Evolutionary conservation across 305 asterid species (phyloP).

Genomic region (Solanum hybrid): DNA sequence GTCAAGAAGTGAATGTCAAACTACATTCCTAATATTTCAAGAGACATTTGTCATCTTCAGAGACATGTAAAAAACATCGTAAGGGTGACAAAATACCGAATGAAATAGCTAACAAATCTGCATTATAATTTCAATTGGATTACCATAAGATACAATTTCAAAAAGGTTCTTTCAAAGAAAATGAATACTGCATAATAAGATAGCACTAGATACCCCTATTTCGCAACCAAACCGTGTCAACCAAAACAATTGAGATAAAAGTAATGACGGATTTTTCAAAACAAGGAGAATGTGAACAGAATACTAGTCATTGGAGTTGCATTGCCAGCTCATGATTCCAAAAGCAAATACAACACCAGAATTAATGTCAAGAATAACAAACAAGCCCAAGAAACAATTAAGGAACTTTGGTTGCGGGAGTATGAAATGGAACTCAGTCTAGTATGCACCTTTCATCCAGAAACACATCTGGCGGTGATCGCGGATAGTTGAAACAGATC

Average conservation of each 20-base stretch:
- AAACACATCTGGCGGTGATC: not conserved
- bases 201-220: not conserved
- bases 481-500: not conserved
- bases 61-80: not conserved
- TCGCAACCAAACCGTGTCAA: not conserved
- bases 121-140: not conserved
- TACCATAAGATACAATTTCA: not conserved
- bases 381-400: not conserved
- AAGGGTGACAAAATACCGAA: not conserved
- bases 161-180: not conserved
- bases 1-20: not conserved
- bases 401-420: conserved; percentile 1
- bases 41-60: not conserved
- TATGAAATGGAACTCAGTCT: not conserved
- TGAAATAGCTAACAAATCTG: not conserved
- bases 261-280: not conserved
- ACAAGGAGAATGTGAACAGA: not conserved
- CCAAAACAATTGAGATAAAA: not conserved
- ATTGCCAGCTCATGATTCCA: not conserved
- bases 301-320: not conserved
- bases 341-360: not conserved
- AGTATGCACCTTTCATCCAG: not conserved
- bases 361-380: not conserved
- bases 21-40: not conserved
- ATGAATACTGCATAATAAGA: not conserved